phyloP scores from a whole-genome alignment of 139 green algal genomes.

The Pleodorina starrii region DNA sequence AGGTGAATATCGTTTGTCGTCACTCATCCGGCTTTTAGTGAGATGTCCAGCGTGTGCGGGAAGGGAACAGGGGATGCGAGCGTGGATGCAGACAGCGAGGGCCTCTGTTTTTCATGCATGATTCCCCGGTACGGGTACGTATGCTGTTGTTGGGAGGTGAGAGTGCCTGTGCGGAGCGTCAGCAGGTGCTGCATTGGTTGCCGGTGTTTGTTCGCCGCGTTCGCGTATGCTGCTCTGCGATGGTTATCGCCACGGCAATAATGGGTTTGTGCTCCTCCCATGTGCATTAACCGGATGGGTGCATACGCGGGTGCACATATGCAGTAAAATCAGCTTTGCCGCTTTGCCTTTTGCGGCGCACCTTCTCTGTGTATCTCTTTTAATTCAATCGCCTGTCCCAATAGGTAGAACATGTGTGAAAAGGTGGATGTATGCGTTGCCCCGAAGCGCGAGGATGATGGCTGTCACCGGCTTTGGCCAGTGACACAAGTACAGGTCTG shows the following conservation, averaged over 20 bases:
- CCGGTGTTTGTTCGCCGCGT: background rate
- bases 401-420: constrained; percentile 22
- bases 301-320: constrained; percentile 28
- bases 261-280: constrained; percentile 27
- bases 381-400: constrained; percentile 15
- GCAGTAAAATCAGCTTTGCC: constrained; percentile 30
- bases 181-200: constrained; percentile 5
- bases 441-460: background rate
- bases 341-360: background rate
- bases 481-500: constrained; percentile 16
- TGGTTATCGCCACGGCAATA: constrained; percentile 27
- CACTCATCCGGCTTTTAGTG: background rate
- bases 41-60: background rate
- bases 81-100: background rate
- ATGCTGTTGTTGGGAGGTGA: constrained; percentile 11
- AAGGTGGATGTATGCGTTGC: constrained; percentile 4
- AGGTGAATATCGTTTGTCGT: background rate
- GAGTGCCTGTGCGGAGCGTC: constrained; percentile 11
- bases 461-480: background rate
- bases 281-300: constrained; percentile 26
- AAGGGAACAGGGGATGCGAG: background rate
- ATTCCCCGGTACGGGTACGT: background rate
- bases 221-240: constrained; percentile 9
- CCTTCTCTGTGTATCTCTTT: constrained; percentile 20
- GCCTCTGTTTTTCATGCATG: constrained; percentile 18